Base-by-base conservation (phyloP, 192 early-diverging fungal genomes). In the Backusella morwellensis region DNA sequence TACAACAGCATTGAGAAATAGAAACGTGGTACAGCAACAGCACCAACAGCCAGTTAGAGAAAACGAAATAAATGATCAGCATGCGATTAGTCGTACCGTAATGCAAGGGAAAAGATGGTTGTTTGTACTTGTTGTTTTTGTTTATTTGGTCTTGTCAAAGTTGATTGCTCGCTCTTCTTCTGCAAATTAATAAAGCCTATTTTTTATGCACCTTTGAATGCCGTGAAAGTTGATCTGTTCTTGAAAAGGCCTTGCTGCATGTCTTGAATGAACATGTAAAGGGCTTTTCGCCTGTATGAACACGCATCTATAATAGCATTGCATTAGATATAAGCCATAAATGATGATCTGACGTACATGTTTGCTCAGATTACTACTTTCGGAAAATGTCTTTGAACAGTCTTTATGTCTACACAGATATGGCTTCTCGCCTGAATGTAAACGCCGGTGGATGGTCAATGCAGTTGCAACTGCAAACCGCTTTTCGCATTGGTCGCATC, bases 391-490 rank as follows among this genome's bases (percentile, higher is more conserved):
- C 41, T 86, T 90, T 26, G 80, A 77, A 69, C 88, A 90, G 21
- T 83, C 87, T 42, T 87, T 82, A 74, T 80, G 82, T 66, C 84
- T 87, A 66, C 88, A 90, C 17, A 70, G 74, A 70, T 87, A 90
- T 4, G 88, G 88, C 35, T 83, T 87, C 66, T 88, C 88, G 23
- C 88, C 88, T 11, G 92, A 89, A 69, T 94, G 92, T 8, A 91
- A 88, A 66, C 92, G 82, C 11, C 83, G 78, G 75, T 94, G 92
- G 67, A 92, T 92, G 3, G 91, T 92, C 73, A 94, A 74, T 7
- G 91, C 89, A 23, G 88, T 88, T 7, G 91, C 88, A 63, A 92
- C 89, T 0, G 92, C 89, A 81, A 92, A 93, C 73, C 86, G 82
- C 69, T 90, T 89, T 72, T 83, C 86, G 70, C 93, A 94, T 75